phyloP scores from a whole-genome alignment of 1,139 yeast species.

The Suhomyces taliae region DNA sequence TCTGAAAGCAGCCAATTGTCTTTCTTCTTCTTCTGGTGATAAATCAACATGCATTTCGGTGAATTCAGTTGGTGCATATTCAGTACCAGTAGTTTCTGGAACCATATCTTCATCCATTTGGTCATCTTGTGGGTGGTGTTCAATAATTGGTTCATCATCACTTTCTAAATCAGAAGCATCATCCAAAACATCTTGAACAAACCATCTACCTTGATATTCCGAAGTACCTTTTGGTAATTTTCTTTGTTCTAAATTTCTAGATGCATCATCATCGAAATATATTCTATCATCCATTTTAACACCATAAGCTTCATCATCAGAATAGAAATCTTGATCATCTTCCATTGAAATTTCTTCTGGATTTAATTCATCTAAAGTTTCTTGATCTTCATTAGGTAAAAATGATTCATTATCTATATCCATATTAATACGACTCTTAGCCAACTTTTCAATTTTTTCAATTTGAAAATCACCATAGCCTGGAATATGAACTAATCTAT shows the following conservation, averaged over 20 bases:
- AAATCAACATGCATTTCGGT: constrained; percentile 72
- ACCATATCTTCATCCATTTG: constrained; percentile 25
- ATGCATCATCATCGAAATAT: constrained; percentile 51
- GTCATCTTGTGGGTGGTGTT: constrained; percentile 19
- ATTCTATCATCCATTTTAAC: constrained; percentile 73
- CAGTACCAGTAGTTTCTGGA: constrained; percentile 21
- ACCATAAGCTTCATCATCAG: constrained; percentile 47
- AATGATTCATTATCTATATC: constrained; percentile 28
- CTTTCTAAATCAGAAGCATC: constrained; percentile 56
- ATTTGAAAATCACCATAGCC: constrained; percentile 89
- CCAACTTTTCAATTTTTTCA: constrained; percentile 58
- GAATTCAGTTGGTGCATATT: constrained; percentile 46
- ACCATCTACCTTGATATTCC: constrained; percentile 93
- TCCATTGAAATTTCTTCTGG: constrained; percentile 59
- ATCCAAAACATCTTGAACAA: constrained; percentile 57
- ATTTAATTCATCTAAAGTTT: constrained; percentile 65
- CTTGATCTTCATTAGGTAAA: constrained; percentile 56
- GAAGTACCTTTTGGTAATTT: constrained; percentile 85
- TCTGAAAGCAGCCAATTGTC: constrained; percentile 71
- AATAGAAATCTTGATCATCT: constrained; percentile 43
- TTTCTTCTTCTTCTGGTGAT: constrained; percentile 78
- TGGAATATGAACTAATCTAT: constrained; percentile 80
- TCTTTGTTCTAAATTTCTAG: constrained; percentile 27
- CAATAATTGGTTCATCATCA: constrained; percentile 37
- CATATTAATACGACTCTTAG: constrained; percentile 16